phyloP scores from a whole-genome alignment of 2,329 filamentous ascomycete species.

The Blastomyces parvus region DNA sequence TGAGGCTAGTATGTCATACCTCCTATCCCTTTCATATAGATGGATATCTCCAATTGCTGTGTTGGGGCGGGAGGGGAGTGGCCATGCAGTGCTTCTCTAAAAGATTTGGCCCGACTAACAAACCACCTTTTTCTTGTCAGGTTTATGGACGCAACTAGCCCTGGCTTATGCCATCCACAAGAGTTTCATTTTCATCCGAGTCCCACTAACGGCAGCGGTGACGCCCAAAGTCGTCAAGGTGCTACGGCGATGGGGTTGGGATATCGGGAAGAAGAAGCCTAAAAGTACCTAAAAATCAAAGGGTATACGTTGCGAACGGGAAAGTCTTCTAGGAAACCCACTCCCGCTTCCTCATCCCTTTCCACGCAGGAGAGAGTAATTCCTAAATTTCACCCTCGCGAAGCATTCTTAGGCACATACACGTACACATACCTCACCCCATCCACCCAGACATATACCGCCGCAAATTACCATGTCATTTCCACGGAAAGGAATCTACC shows the following conservation, averaged over 20 bases:
- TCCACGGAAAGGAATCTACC: no score
- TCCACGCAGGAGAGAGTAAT: no score
- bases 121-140: conserved; percentile 28
- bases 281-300: conserved; percentile 21
- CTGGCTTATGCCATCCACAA: conserved; percentile 97
- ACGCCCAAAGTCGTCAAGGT: conserved; percentile 91
- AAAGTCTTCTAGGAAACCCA: neutral
- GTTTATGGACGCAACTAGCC: conserved; percentile 74
- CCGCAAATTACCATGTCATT: no score
- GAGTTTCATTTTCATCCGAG: conserved; percentile 91
- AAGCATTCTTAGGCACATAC: no score
- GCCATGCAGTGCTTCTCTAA: neutral
- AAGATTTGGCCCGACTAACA: neutral
- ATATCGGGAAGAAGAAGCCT: conserved; percentile 69
- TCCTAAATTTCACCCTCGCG: no score
- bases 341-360: neutral
- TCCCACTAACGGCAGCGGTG: conserved; percentile 80
- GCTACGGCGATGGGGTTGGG: conserved; percentile 80
- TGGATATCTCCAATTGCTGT: neutral
- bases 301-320: neutral
- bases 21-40: neutral
- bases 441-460: no score
- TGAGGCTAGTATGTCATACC: conserved; percentile 58
- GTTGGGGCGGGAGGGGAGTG: neutral
- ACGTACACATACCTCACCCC: neutral